These are phyloP conservation scores for Rhodotorula sp. DNA, from an alignment of 1,284 basidiomycete species.

Conservation along the genomic window DNA sequence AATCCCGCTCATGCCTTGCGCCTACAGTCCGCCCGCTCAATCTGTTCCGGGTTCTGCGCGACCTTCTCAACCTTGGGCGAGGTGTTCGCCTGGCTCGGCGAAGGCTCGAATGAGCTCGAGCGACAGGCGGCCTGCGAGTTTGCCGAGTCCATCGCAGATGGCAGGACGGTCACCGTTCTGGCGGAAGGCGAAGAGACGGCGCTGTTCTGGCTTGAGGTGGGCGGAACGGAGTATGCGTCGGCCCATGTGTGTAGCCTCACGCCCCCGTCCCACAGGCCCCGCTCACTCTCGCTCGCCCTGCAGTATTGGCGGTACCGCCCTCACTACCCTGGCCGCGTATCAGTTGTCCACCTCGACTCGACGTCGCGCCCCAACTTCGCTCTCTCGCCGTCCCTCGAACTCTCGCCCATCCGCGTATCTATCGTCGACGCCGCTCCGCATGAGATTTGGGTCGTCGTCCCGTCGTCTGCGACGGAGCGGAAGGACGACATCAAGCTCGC, in stretches of 20 bases:
- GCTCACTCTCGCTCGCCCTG: background rate
- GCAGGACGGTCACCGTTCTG: conserved; percentile 7
- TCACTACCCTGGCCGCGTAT: background rate
- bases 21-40: conserved; percentile 11
- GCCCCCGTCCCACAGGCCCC: no score
- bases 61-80: conserved; percentile 24
- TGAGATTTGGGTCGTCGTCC: conserved; percentile 30
- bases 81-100: conserved; percentile 35
- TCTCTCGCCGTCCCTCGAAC: background rate
- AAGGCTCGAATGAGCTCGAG: conserved; percentile 20
- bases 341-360: conserved; percentile 3
- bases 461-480: background rate
- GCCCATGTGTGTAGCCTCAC: conserved; percentile 14
- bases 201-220: conserved; percentile 28
- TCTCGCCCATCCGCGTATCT: conserved; percentile 1
- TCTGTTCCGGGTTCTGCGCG: conserved; percentile 30
- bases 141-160: conserved; percentile 33
- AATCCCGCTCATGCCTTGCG: background rate
- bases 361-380: background rate
- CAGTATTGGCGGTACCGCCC: conserved; percentile 21
- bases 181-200: conserved; percentile 29
- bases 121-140: conserved; percentile 23
- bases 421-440: conserved; percentile 26
- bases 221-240: conserved; percentile 16
- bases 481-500: conserved; percentile 7